Base-by-base conservation (phyloP, 2,329 filamentous ascomycete genomes). In the Fusarium sp. region DNA sequence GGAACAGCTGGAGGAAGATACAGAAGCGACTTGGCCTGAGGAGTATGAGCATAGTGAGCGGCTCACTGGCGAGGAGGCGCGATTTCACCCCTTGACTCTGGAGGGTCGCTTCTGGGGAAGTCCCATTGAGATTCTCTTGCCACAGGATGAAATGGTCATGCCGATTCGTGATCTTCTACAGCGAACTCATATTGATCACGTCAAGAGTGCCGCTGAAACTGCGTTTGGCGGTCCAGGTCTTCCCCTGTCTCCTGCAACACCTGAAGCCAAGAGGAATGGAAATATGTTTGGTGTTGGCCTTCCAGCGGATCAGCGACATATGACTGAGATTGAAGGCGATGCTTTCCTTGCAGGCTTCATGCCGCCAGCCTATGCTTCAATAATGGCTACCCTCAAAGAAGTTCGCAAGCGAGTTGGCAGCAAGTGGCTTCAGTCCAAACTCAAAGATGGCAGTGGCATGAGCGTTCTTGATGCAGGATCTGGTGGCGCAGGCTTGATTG, bases 311-410 rank as follows among this genome's bases (percentile, higher is more conserved):
- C 88, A 93, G 71, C 84, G 86, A 67, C 87, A 87, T 46, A 94
- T 96, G 92, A 88, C 87, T 5, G 89, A 93, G 61, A 93, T 95
- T 58, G 91, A 95, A 74, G 92, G 91, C 4, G 92, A 96, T 82
- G 88, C 89, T 8, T 95, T 91, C 78, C 83, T 95, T 64, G 88
- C 92, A 3, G 88, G 88, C 1, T 88, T 93, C 23, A 84, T 95
- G 76, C 93, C 94, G 1, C 91, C 89, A 5, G 88, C 91, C 23
- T 96, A 94, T 76, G 89, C 93, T 4, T 88, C 92, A 2, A 85
- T 89, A 12, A 89, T 90, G 84, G 90, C 90, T 67, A 87, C 90
- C 7, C 82, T 96, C 18, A 90, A 93, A 3, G 94, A 96, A 81
- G 87, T 94, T 15, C 88, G 94, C 59, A 92, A 92, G 79, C 88